Evolutionary conservation across 2,329 filamentous ascomycete genomes (phyloP).

Genomic region (Penicillium occitanis): DNA sequence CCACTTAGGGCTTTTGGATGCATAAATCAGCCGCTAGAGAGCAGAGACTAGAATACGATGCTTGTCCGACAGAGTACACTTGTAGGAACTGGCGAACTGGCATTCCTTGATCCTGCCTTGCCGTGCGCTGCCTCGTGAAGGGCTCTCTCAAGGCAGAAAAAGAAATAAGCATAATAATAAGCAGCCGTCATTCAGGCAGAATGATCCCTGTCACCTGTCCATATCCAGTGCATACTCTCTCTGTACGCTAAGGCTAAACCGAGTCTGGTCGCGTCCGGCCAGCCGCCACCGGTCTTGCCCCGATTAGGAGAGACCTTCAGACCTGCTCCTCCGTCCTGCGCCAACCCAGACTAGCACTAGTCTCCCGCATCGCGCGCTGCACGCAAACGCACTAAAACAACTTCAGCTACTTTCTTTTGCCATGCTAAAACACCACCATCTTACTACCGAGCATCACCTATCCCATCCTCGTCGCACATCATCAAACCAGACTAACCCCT

Average conservation of each 20-base stretch:
- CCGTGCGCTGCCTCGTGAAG: too few species aligned
- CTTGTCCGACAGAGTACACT: too few species aligned
- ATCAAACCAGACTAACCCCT: slow-evolving; percentile 13
- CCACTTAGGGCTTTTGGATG: not conserved
- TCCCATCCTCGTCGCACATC: slow-evolving; percentile 6
- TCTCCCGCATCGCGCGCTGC: not conserved
- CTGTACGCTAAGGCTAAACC: not conserved
- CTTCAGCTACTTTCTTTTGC: not conserved
- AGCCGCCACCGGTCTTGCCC: slow-evolving; percentile 8
- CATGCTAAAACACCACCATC: not conserved
- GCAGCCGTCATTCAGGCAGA: not conserved
- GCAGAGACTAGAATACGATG: not conserved
- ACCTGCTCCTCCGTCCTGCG: not conserved
- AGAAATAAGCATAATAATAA: not conserved
- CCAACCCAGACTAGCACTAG: not conserved
- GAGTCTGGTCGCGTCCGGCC: slow-evolving; percentile 15
- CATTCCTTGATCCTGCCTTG: too few species aligned
- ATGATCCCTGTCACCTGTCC: slow-evolving; percentile 5
- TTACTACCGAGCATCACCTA: not conserved
- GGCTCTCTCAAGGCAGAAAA: not conserved
- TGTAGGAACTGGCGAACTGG: too few species aligned
- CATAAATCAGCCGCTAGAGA: not conserved
- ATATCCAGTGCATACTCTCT: not conserved
- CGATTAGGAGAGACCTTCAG: not conserved
- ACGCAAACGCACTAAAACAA: slow-evolving; percentile 10